Evolutionary conservation across 768 basidiomycete genomes (phyloP), one percentile per base, ranked within the genome.

Genomic region (Cubamyces lactineus): DNA sequence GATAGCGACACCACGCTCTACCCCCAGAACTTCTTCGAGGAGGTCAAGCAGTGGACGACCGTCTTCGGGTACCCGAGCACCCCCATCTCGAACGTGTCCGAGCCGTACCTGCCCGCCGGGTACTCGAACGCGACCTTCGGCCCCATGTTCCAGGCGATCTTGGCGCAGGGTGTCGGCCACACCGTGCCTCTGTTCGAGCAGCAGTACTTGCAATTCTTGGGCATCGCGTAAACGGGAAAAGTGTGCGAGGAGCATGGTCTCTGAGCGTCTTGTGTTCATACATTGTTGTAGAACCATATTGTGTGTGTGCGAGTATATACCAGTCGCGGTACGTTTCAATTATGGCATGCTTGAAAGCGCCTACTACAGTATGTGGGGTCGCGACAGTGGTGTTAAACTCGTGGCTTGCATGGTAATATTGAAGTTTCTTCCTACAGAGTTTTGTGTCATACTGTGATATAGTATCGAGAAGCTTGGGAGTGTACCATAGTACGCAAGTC

Each of bases 1-100:
- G 23, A 26, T 9, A 82, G 80, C 26, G 84, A 85, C 67, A 79
- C 78, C 19, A 82, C 81, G 8, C 77, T 85, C 57, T 78, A 77
- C 72, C 79, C 77, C 49, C 71, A 77, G 55, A 84, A 84, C 75
- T 82, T 79, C 69, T 72, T 63, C 24, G 80, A 84, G 70, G 82
- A 77, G 51, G 74, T 84, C 65, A 81, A 82, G 68, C 76, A 84
- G 66, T 84, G 84, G 84, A 82, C 81, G 30, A 82, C 81, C 59
- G 76, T 85, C 48, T 82, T 84, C 62, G 79, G 79, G 7, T 76
- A 78, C 67, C 74, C 74, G 59, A 67, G 67, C 41, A 82, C 80
- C 2, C 75, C 82, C 2, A 71, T 72, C 11, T 70, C 75, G 17
- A 69, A 62, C 67, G 48, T 57, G 12, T 77, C 74, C 43, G 69